Percentiles rank a stretch among this genome's conserved stretches.
Conservation (phyloP, 495 filamentous ascomycete species). For the Friedmanniomyces simplex region DNA sequence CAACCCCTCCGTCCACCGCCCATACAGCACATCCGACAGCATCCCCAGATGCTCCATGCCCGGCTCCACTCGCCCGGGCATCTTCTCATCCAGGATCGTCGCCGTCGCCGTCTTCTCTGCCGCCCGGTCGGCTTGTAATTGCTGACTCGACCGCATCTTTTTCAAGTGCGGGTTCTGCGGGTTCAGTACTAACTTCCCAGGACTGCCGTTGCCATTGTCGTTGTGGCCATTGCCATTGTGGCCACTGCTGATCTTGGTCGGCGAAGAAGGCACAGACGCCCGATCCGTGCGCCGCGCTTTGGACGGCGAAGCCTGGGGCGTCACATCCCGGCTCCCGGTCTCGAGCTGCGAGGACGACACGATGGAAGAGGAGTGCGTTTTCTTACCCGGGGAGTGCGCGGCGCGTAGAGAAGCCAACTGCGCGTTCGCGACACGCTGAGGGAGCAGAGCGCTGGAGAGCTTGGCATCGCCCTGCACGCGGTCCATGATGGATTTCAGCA, state of each 20-base stretch:
- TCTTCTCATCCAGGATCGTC: slow-evolving; percentile 17
- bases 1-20: slow-evolving; percentile 78
- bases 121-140: slow-evolving; percentile 2
- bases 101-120: slow-evolving; percentile 1
- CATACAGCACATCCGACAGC: slow-evolving; percentile 80
- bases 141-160: slow-evolving; percentile 32
- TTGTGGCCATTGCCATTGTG: no score
- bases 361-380: background rate
- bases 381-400: slow-evolving; percentile 7
- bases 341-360: background rate
- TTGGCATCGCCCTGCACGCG: slow-evolving; percentile 39
- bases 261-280: slow-evolving; percentile 5
- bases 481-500: slow-evolving; percentile 61
- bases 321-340: background rate
- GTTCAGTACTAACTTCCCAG: slow-evolving; percentile 61
- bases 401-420: slow-evolving; percentile 16
- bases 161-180: slow-evolving; percentile 79
- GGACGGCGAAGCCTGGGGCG: slow-evolving; percentile 7
- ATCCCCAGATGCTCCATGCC: slow-evolving; percentile 90
- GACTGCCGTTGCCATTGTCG: slow-evolving; percentile 22
- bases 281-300: slow-evolving; percentile 8
- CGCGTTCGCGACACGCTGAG: slow-evolving; percentile 19
- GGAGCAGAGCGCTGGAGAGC: slow-evolving; percentile 27
- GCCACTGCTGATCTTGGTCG: slow-evolving; percentile 9
- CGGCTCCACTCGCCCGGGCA: slow-evolving; percentile 34